Percentiles rank a stretch among this genome's conserved stretches.
phyloP scores from a whole-genome alignment of 2,329 filamentous ascomycete species.

The Epichloe sibirici region DNA sequence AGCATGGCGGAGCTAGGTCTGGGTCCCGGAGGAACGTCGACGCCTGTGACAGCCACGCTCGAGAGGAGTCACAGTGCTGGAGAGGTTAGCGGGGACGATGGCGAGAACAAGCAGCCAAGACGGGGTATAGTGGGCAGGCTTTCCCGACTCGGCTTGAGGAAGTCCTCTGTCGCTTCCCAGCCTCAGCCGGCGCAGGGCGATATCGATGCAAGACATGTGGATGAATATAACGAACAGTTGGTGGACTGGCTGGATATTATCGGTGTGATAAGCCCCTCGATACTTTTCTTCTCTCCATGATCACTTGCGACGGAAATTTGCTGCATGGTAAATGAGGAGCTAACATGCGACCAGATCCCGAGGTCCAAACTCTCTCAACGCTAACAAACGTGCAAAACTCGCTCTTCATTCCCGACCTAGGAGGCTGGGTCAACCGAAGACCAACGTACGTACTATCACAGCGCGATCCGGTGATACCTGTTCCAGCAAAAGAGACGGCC shows the following conservation, averaged over 20 bases:
- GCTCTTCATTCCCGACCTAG: constrained; percentile 74
- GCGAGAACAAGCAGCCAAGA: background rate
- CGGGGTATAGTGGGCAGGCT: constrained; percentile 5
- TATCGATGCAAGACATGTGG: constrained; percentile 10
- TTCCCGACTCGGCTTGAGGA: constrained; percentile 2
- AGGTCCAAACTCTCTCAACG: constrained; percentile 71
- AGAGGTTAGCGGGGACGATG: background rate
- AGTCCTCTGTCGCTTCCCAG: background rate
- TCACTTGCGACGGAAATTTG: too few species aligned
- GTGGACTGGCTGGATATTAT: constrained; percentile 29
- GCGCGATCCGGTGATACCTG: background rate
- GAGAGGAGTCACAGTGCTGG: constrained; percentile 2
- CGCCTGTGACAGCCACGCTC: constrained; percentile 11
- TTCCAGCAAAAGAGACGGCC: background rate
- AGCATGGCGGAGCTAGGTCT: constrained; percentile 22
- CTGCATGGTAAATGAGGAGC: background rate
- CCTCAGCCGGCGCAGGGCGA: background rate
- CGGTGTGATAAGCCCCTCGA: constrained; percentile 14
- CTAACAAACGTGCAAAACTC: constrained; percentile 87
- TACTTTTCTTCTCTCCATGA: background rate
- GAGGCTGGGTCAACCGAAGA: constrained; percentile 59
- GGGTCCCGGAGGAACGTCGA: constrained; percentile 4
- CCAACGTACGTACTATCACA: constrained; percentile 66
- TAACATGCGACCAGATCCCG: constrained; percentile 51
- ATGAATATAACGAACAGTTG: constrained; percentile 27